These are phyloP conservation scores for Rhizopus stolonifer DNA, from an alignment of 371 early-diverging fungal genomes.

Conservation along the genomic window DNA sequence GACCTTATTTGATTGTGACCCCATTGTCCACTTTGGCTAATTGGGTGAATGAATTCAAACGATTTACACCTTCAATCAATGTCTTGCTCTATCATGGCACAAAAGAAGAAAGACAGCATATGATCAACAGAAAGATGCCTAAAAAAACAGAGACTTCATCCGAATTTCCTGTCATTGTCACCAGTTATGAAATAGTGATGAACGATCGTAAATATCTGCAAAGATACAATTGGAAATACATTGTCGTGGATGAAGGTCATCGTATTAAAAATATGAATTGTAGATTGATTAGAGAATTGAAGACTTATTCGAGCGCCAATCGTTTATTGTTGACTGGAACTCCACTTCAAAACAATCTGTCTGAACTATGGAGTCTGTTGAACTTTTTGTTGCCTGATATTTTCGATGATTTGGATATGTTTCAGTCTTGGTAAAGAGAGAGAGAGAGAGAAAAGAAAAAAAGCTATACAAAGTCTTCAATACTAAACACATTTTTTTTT, in stretches of 20 bases:
- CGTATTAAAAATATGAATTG: conserved; percentile 94
- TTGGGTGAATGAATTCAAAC: conserved; percentile 95
- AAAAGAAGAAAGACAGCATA: conserved; percentile 73
- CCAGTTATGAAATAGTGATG: conserved; percentile 92
- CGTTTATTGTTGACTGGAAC: conserved; percentile 91
- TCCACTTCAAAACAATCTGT: conserved; percentile 93
- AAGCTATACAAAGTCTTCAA: too few species aligned
- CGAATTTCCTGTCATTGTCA: conserved; percentile 81
- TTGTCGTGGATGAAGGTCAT: conserved; percentile 96
- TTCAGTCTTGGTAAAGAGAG: conserved; percentile 68
- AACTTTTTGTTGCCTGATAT: conserved; percentile 92
- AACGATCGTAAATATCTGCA: conserved; percentile 75
- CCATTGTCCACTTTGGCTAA: conserved; percentile 96
- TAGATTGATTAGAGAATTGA: conserved; percentile 84
- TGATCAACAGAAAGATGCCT: conserved; percentile 70
- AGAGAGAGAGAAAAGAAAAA: neutral
- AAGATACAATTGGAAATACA: conserved; percentile 81
- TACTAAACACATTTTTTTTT: too few species aligned
- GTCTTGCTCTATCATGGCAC: conserved; percentile 93
- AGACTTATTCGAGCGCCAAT: conserved; percentile 79
- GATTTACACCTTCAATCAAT: conserved; percentile 84
- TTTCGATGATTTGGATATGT: conserved; percentile 83
- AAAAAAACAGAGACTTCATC: conserved; percentile 47
- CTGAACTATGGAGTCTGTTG: conserved; percentile 92
- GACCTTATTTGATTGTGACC: conserved; percentile 94